Conservation (phyloP, 2,329 filamentous ascomycete genomes). For the Fusarium sp. region DNA sequence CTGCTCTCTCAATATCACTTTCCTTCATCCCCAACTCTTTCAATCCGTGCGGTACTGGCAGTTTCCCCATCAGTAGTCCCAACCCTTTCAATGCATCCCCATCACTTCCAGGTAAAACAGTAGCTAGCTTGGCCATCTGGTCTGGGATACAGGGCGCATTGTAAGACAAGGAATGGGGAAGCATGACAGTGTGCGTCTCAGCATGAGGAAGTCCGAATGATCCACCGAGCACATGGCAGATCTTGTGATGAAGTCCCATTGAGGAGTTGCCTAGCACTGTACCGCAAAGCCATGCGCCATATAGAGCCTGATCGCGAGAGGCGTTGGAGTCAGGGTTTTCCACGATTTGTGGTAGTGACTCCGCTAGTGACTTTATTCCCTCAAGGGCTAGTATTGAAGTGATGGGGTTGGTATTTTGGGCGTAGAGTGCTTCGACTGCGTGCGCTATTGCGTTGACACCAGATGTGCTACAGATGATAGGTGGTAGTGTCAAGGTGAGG, state of each 20-base stretch:
- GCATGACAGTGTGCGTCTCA: background rate
- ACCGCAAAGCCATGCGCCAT: background rate
- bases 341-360: background rate
- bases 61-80: fast-evolving
- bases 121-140: background rate
- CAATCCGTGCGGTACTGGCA: background rate
- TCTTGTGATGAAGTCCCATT: background rate
- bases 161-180: background rate
- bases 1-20: background rate
- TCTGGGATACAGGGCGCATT: background rate
- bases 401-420: background rate
- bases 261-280: background rate
- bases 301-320: background rate
- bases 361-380: background rate
- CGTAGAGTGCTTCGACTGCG: background rate
- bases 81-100: background rate
- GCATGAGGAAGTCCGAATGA: background rate
- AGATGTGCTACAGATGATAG: background rate
- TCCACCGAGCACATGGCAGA: background rate
- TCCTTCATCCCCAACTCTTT: background rate
- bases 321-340: fast-evolving
- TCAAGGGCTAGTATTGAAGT: background rate
- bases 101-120: background rate
- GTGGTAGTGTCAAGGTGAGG: background rate
- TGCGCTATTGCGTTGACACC: background rate